Conservation (phyloP, 441 rosid genomes). For the Kokia cookei region DNA sequence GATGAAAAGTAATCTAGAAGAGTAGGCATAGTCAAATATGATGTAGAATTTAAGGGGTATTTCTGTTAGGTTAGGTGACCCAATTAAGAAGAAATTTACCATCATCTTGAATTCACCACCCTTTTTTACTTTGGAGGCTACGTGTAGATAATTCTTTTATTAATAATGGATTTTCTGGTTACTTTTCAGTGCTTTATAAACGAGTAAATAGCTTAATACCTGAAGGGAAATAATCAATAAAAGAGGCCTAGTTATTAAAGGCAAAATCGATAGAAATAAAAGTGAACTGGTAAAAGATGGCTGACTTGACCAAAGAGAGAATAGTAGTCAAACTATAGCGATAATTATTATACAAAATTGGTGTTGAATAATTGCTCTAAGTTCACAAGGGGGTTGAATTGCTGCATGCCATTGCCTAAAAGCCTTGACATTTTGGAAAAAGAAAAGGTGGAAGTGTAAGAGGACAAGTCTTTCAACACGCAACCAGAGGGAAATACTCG, state of each 20-base stretch:
- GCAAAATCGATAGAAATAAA: not conserved
- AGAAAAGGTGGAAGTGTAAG: not conserved
- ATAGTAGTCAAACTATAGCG: slow-evolving; percentile 28
- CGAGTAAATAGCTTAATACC: too few species aligned
- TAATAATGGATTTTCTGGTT: too few species aligned
- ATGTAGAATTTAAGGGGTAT: not conserved
- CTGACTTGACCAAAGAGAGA: slow-evolving; percentile 26
- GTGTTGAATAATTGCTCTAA: not conserved
- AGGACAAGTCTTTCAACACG: slow-evolving; percentile 22
- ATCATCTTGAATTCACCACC: not conserved
- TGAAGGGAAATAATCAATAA: not conserved
- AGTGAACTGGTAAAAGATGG: not conserved
- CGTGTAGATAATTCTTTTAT: too few species aligned
- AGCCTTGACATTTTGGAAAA: not conserved
- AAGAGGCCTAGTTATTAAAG: not conserved
- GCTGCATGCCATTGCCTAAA: not conserved
- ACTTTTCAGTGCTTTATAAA: not conserved
- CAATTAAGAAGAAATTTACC: slow-evolving; percentile 26
- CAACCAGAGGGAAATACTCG: slow-evolving; percentile 9
- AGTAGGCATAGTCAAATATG: not conserved
- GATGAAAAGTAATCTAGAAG: slow-evolving; percentile 11
- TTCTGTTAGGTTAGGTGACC: slow-evolving; percentile 49
- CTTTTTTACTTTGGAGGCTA: too few species aligned
- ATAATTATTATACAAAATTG: not conserved
- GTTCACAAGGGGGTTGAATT: not conserved